phyloP scores from a whole-genome alignment of 352 stramenopile genomes.

The Phytopythium oedochilum region DNA sequence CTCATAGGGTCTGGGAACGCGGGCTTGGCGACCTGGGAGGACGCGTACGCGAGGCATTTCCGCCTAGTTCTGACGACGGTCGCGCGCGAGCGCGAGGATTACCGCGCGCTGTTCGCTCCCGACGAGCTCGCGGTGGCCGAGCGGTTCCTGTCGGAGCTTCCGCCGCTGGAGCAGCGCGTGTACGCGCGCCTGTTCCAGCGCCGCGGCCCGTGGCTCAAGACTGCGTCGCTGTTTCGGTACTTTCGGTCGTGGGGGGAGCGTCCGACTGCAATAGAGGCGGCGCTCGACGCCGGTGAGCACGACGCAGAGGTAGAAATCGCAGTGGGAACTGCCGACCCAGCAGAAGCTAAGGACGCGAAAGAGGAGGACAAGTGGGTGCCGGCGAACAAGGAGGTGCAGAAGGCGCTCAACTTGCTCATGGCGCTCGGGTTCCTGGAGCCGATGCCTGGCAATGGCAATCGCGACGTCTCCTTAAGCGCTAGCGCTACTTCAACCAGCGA shows the following conservation, averaged over 20 bases:
- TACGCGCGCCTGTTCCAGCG: constrained; percentile 78
- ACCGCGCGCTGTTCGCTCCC: constrained; percentile 37
- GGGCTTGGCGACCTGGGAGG: constrained; percentile 14
- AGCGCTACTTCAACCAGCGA: neutral
- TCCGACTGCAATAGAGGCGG: neutral
- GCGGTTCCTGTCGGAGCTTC: constrained; percentile 40
- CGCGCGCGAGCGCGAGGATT: constrained; percentile 36
- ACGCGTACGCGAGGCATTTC: constrained; percentile 69
- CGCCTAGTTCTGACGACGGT: constrained; percentile 46
- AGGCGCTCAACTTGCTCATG: constrained; percentile 34
- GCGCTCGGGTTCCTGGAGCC: constrained; percentile 28
- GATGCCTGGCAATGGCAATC: constrained; percentile 11
- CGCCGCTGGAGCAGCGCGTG: constrained; percentile 51
- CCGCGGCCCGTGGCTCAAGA: constrained; percentile 73
- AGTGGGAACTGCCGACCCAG: neutral
- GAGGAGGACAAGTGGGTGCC: constrained; percentile 6
- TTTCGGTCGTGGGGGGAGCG: constrained; percentile 18
- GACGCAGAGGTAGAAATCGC: neutral
- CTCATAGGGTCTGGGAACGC: neutral
- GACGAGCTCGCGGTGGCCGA: constrained; percentile 37
- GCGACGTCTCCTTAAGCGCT: neutral
- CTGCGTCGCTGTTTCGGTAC: constrained; percentile 53
- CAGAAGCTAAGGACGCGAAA: neutral
- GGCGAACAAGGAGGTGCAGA: constrained; percentile 30
- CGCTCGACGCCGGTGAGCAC: constrained; percentile 2